Conservation (phyloP, 2,329 filamentous ascomycete genomes). For the Remersonia thermophila region DNA sequence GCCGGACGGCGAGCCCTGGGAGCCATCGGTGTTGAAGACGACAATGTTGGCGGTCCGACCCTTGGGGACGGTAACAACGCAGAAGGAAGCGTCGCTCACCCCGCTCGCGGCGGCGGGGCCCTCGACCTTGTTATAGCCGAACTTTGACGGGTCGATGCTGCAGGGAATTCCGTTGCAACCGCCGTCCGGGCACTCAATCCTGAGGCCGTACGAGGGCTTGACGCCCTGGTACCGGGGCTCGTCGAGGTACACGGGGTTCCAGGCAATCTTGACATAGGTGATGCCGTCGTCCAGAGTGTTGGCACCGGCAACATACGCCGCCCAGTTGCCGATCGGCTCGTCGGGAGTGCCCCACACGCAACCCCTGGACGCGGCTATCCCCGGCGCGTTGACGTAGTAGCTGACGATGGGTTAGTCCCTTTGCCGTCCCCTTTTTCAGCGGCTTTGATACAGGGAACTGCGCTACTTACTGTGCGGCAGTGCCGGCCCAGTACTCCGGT, state of each 20-base stretch:
- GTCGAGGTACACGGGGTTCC: constrained; percentile 62
- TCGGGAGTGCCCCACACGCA: constrained; percentile 59
- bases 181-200: constrained; percentile 54
- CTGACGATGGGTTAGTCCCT: constrained; percentile 26
- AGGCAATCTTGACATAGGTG: constrained; percentile 64
- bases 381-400: constrained; percentile 69
- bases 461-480: constrained; percentile 59
- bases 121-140: constrained; percentile 44
- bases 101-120: constrained; percentile 44
- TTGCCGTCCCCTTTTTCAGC: neutral
- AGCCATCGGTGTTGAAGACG: constrained; percentile 39
- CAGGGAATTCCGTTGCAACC: constrained; percentile 65
- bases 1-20: constrained; percentile 14
- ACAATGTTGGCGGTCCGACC: constrained; percentile 57
- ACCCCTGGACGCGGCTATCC: constrained; percentile 43
- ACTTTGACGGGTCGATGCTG: constrained; percentile 49
- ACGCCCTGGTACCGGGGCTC: constrained; percentile 35
- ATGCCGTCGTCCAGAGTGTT: constrained; percentile 53
- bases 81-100: constrained; percentile 58
- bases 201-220: constrained; percentile 51
- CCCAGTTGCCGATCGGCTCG: constrained; percentile 62
- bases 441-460: too few relatives aligned
- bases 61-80: constrained; percentile 61
- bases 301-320: constrained; percentile 62
- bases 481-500: constrained; percentile 56